Conservation (phyloP, 768 basidiomycete genomes). For the Solioccasus polychromus region DNA sequence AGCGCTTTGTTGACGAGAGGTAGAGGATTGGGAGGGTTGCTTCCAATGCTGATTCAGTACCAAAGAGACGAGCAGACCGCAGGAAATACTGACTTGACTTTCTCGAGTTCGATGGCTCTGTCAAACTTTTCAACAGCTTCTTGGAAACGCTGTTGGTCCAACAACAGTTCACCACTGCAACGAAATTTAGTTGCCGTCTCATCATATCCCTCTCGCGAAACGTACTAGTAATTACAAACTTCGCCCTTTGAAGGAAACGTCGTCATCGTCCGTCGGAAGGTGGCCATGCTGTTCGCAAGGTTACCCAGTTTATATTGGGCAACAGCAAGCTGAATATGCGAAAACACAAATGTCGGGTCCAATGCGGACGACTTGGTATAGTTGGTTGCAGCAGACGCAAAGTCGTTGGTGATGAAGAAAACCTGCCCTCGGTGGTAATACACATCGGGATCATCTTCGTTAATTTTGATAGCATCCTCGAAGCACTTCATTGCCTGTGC, state of each 20-base stretch:
- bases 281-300: conserved; percentile 79
- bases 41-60: conserved; percentile 15
- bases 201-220: conserved; percentile 5
- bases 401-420: conserved; percentile 93
- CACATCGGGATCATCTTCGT: conserved; percentile 87
- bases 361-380: conserved; percentile 88
- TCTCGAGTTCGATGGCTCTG: conserved; percentile 84
- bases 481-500: conserved; percentile 85
- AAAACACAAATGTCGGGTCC: conserved; percentile 90
- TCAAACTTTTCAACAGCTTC: conserved; percentile 95
- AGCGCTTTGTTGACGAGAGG: conserved; percentile 98
- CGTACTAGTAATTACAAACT: conserved; percentile 93
- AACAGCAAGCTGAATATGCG: conserved; percentile 95
- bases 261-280: conserved; percentile 81
- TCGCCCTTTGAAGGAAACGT: conserved; percentile 86
- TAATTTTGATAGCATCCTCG: conserved; percentile 80
- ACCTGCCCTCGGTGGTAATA: conserved; percentile 99
- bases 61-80: not conserved
- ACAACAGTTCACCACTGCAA: conserved; percentile 82
- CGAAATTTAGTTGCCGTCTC: not conserved
- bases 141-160: conserved; percentile 86
- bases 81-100: conserved; percentile 50
- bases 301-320: conserved; percentile 92
- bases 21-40: conserved; percentile 74
- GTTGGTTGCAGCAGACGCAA: conserved; percentile 79